Evolutionary conservation across 164 flowering plant genomes (phyloP).

Genomic region (Vitis riparia): DNA sequence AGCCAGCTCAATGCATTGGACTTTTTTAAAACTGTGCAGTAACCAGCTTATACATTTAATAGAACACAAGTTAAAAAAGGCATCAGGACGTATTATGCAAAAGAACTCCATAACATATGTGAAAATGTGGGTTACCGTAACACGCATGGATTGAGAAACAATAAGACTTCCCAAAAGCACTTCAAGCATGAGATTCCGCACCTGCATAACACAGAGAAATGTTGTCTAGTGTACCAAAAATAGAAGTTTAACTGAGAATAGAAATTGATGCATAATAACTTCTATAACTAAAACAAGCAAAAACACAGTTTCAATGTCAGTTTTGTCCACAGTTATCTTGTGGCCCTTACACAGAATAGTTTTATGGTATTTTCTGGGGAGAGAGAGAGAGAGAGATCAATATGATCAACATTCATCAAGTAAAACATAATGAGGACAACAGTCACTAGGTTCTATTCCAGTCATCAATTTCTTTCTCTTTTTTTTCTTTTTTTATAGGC

Average conservation of each 20-base stretch:
- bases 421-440: neutral
- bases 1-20: neutral
- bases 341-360: neutral
- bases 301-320: neutral
- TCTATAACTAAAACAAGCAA: neutral
- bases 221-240: too few species aligned
- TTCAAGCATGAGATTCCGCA: constrained; percentile 73
- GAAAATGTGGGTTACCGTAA: constrained; percentile 44
- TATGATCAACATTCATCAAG: neutral
- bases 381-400: neutral
- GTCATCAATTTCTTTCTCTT: too few species aligned
- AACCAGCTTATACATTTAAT: neutral
- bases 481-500: too few species aligned
- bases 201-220: constrained; percentile 37
- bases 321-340: neutral
- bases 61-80: neutral
- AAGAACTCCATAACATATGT: neutral
- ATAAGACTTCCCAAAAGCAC: constrained; percentile 73
- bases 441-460: neutral
- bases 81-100: neutral
- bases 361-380: neutral
- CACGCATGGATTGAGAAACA: constrained; percentile 55
- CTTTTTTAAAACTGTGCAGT: neutral
- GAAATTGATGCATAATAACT: neutral
- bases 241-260: too few species aligned